These are phyloP conservation scores for Cystofilobasidium capitatum DNA, from an alignment of 768 basidiomycete genomes.

Conservation along the genomic window DNA sequence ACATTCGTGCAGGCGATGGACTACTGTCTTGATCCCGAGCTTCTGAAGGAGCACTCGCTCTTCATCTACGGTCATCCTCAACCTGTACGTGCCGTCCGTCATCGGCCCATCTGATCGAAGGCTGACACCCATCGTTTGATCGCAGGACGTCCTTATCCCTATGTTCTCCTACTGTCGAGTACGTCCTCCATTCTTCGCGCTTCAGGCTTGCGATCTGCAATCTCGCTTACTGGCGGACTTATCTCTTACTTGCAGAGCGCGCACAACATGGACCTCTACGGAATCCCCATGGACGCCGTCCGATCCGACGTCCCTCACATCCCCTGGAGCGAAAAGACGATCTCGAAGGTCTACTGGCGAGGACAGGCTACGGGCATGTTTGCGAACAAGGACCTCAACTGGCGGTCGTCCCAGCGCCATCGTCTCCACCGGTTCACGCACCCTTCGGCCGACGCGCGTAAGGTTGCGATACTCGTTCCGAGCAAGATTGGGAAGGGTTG, in stretches of 20 bases:
- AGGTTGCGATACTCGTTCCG: slow-evolving; percentile 6
- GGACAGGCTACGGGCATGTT: slow-evolving; percentile 22
- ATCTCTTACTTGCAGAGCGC: background rate
- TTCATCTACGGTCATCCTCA: slow-evolving; percentile 10
- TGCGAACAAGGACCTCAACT: slow-evolving; percentile 6
- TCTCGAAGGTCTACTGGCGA: slow-evolving; percentile 15
- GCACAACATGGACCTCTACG: slow-evolving; percentile 18
- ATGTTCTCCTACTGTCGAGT: slow-evolving; percentile 19
- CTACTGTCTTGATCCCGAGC: slow-evolving; percentile 12
- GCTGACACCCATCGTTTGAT: background rate
- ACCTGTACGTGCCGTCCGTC: slow-evolving; percentile 2
- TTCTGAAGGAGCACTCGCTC: slow-evolving; percentile 16
- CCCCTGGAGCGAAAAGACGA: slow-evolving; percentile 13
- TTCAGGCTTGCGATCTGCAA: background rate
- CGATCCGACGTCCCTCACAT: background rate
- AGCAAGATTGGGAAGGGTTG: background rate
- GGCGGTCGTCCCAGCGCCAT: slow-evolving; percentile 17
- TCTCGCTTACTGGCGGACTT: background rate
- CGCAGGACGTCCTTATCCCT: slow-evolving; percentile 14
- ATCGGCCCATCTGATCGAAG: background rate
- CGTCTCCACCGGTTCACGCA: slow-evolving; percentile 18
- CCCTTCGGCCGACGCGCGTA: background rate
- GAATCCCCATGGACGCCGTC: background rate
- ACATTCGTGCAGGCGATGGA: slow-evolving; percentile 12
- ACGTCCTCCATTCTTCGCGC: background rate